phyloP scores from a whole-genome alignment of 345 rosid species.

The Linum tenue region DNA sequence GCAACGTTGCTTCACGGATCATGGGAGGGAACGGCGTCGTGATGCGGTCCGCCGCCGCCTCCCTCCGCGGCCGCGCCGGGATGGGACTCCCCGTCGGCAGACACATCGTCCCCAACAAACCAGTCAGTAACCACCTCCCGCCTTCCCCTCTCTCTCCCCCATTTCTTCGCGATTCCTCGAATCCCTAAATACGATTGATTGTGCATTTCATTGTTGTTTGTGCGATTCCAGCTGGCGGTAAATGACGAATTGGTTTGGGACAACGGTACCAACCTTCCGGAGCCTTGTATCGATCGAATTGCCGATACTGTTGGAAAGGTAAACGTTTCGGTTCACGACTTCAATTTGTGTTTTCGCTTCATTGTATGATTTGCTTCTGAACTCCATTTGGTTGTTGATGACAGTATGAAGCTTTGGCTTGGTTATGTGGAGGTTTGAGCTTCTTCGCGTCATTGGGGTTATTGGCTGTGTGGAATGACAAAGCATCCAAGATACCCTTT shows the following conservation, averaged over 20 bases:
- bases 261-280: conserved; percentile 85
- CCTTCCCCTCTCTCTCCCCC: background rate
- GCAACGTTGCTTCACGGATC: conserved; percentile 63
- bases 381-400: background rate
- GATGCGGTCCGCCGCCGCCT: conserved; percentile 58
- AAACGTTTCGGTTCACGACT: background rate
- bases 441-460: conserved; percentile 67
- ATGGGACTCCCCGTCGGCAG: conserved; percentile 95
- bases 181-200: conserved; percentile 4
- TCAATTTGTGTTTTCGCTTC: background rate
- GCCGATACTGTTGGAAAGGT: conserved; percentile 98
- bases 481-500: conserved; percentile 79
- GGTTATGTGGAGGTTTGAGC: conserved; percentile 90
- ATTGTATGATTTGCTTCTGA: background rate
- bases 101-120: conserved; percentile 92
- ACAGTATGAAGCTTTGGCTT: conserved; percentile 94
- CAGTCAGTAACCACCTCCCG: conserved; percentile 34
- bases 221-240: conserved; percentile 45
- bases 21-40: conserved; percentile 86
- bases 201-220: background rate
- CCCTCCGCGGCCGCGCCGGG: conserved; percentile 82
- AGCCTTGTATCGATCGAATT: conserved; percentile 93
- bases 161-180: background rate
- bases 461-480: conserved; percentile 74
- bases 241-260: conserved; percentile 95